phyloP scores from a whole-genome alignment of 129 eudicot species.

The Oenanthe sinensis region DNA sequence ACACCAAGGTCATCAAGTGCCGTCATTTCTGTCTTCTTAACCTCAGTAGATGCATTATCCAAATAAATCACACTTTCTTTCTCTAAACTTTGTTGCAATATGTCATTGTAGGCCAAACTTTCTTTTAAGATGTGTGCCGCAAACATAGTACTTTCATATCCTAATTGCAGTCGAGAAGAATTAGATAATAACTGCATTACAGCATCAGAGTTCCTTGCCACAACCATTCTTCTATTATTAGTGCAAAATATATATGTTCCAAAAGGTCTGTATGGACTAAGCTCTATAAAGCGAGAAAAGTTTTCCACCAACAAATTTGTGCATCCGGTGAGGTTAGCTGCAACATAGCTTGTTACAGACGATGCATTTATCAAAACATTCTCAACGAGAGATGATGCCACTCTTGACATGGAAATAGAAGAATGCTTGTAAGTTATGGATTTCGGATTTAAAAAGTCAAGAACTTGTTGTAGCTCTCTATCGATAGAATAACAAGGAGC shows the following conservation, averaged over 20 bases:
- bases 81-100: slow-evolving; percentile 27
- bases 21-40: slow-evolving; percentile 12
- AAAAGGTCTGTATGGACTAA: slow-evolving; percentile 86
- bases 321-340: slow-evolving; percentile 37
- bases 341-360: slow-evolving; percentile 38
- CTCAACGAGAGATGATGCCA: slow-evolving; percentile 21
- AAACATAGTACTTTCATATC: slow-evolving; percentile 15
- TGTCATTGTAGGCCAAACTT: slow-evolving; percentile 26
- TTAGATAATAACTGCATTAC: slow-evolving; percentile 65
- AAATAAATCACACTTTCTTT: slow-evolving; percentile 20
- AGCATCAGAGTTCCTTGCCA: slow-evolving; percentile 49
- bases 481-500: slow-evolving; percentile 29
- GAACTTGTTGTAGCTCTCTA: slow-evolving; percentile 19
- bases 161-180: slow-evolving; percentile 29
- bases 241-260: slow-evolving; percentile 62
- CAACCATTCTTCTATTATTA: slow-evolving; percentile 46
- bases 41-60: background rate
- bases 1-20: slow-evolving; percentile 61
- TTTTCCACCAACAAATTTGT: slow-evolving; percentile 47
- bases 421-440: background rate
- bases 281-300: slow-evolving; percentile 47
- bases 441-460: slow-evolving; percentile 1
- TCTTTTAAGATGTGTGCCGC: slow-evolving; percentile 9
- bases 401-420: background rate
- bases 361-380: slow-evolving; percentile 31